Percentiles rank a stretch among this genome's conserved stretches.
These are phyloP conservation scores for Thymus mandschuricus DNA, from an alignment of 257 asterid genomes.

Conservation along the genomic window DNA sequence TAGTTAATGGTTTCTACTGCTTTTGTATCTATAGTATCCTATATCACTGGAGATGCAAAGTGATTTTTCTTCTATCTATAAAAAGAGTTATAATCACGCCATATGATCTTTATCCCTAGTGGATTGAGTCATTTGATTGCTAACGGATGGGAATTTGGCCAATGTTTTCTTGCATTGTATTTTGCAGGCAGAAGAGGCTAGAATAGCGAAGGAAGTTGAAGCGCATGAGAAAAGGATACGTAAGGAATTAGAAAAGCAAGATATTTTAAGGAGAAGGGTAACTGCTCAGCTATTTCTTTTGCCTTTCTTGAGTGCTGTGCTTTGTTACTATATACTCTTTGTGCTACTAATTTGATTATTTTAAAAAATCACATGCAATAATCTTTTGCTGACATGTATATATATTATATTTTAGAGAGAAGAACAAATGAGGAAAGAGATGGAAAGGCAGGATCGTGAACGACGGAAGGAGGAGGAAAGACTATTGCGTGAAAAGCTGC, in stretches of 20 bases:
- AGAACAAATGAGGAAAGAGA: conserved; percentile 86
- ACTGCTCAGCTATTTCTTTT: conserved; percentile 16
- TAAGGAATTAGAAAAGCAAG: conserved; percentile 91
- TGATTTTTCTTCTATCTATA: background rate
- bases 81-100: conserved; percentile 1
- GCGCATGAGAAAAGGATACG: conserved; percentile 86
- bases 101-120: background rate
- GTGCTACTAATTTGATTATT: background rate
- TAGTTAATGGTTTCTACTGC: background rate
- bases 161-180: conserved; percentile 14
- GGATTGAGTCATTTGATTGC: conserved; percentile 26
- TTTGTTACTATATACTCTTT: conserved; percentile 3
- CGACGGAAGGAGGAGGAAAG: conserved; percentile 87
- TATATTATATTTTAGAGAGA: conserved; percentile 57
- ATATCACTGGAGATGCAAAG: conserved; percentile 1
- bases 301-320: conserved; percentile 9
- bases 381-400: conserved; percentile 20
- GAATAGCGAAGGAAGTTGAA: conserved; percentile 82
- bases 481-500: conserved; percentile 82
- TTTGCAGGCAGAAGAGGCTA: conserved; percentile 75
- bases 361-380: background rate
- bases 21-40: conserved; percentile 1
- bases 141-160: conserved; percentile 3
- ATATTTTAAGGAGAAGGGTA: conserved; percentile 73
- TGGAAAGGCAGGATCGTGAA: conserved; percentile 89